Evolutionary conservation across 192 early-diverging fungal genomes (phyloP), one percentile per base, ranked within the genome.

Genomic region (Spizellomyces punctatus): DNA sequence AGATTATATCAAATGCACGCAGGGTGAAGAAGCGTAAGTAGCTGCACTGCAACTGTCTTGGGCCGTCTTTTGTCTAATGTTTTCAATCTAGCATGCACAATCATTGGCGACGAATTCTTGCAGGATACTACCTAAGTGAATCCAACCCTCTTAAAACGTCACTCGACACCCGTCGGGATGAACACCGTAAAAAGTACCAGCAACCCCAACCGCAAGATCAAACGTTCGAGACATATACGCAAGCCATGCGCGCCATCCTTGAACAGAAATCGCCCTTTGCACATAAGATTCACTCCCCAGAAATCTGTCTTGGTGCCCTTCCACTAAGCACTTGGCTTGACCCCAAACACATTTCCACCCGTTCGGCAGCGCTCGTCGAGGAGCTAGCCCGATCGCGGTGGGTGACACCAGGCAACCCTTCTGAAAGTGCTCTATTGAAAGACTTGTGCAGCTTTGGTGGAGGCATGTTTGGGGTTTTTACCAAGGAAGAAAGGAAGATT

Each of bases 401-500:
- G 69, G 48, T 71, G 8, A 27, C 14, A 14, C 10, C n/a, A 19
- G 69, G 69, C 16, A 46, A 46, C 7, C 69, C 69, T 36, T 46
- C 9, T 21, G 47, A 49, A 16, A 60, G 58, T 27, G 42, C 46
- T 17, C 44, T 71, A 21, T 62, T 69, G 55, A 45, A 8, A 12
- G 21, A 47, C 44, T 49, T 71, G 60, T 71, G 69, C 43, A 60
- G 58, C 6, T 71, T 71, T 45, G 69, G 69, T 45, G 58, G 69
- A 10, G 44, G 17, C 27, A 71, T 71, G 69, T 71, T 71, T 71
- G 69, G 44, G 9, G 60, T 71, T 60, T 71, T 71, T 44, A 63
- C 58, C 6, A 22, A 63, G 42, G 44, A 10, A 6, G 69, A 71
- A 22, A 27, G 42, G 27, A 62, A 47, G 60, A 60, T 71, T 10